Conservation (phyloP, 345 rosid species). For the Geranium brycei region DNA sequence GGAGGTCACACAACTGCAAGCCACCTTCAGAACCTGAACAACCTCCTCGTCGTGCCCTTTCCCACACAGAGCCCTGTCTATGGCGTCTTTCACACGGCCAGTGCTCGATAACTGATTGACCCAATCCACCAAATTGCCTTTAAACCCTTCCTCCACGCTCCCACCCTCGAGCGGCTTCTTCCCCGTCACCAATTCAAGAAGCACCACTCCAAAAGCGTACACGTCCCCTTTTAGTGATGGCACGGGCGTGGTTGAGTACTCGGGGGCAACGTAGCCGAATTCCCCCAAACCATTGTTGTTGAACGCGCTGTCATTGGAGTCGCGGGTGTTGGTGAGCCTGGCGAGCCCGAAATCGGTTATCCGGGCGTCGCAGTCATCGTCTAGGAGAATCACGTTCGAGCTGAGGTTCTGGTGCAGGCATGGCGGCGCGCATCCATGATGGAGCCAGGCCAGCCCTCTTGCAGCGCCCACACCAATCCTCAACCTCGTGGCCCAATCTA, state of each 20-base stretch:
- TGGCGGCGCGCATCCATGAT: slow-evolving; percentile 36
- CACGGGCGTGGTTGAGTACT: slow-evolving; percentile 37
- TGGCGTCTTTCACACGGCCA: slow-evolving; percentile 29
- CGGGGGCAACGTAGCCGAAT: slow-evolving; percentile 21
- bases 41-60: slow-evolving; percentile 32
- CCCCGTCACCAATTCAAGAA: slow-evolving; percentile 22
- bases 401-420: slow-evolving; percentile 32
- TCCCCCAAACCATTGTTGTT: slow-evolving; percentile 33
- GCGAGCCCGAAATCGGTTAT: slow-evolving; percentile 42
- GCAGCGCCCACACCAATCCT: slow-evolving; percentile 42
- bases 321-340: slow-evolving; percentile 25
- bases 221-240: slow-evolving; percentile 46
- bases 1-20: slow-evolving; percentile 31
- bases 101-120: slow-evolving; percentile 21
- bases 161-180: slow-evolving; percentile 28
- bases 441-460: slow-evolving; percentile 54
- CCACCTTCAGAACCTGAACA: slow-evolving; percentile 30
- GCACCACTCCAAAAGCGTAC: slow-evolving; percentile 46
- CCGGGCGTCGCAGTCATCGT: slow-evolving; percentile 45
- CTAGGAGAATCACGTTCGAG: slow-evolving; percentile 45
- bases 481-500: slow-evolving; percentile 45
- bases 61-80: slow-evolving; percentile 24
- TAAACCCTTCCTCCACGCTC: slow-evolving; percentile 34
- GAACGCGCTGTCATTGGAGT: slow-evolving; percentile 32
- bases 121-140: slow-evolving; percentile 54